Evolutionary conservation across 768 basidiomycete genomes (phyloP), one percentile per base, ranked within the genome.

Genomic region (Leccinum subtestaceum): DNA sequence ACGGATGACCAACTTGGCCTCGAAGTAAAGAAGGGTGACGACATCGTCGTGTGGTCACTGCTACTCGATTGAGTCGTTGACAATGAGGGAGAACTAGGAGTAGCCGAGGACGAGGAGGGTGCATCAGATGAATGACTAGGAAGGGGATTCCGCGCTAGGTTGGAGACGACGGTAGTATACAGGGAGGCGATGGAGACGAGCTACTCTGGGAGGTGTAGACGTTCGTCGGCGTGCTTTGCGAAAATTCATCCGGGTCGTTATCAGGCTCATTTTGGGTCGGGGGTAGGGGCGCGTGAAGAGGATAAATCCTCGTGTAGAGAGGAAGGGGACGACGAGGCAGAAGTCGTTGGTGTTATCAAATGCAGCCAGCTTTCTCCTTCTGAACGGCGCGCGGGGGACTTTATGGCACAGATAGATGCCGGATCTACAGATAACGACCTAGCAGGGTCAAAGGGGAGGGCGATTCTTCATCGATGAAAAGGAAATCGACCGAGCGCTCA

Each of bases 401-500:
- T 67, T 56, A 50, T 55, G 6, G 62, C 61, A 47, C 61, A 65
- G 2, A 57, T 59, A 27, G 68, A 66, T 27, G 62, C 56, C 29
- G 62, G 62, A 63, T 65, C 62, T 9, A 31, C 10, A 52, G 59
- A 63, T 25, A 59, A 50, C 6, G 59, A 45, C 53, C 36, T 55
- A 25, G 50, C 62, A 2, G 63, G 7, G 56, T 36, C 5, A 52
- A 59, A 29, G 59, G 49, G 36, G 65, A 57, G 11, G 56, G 38
- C 4, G 57, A 54, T 5, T 19, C 54, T 2, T 58, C 57, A 8
- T 65, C 58, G 45, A 63, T 36, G 77, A 79, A 31, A 82, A 82
- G n/a, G 77, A 79, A 13, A 62, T 78, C 31, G 81, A 77, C 11
- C 63, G 81, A 15, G 81, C 79, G 15, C 63, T 85, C 51, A 81